A percentile compares a stretch with the other conserved stretches of the same genome.
Conservation (phyloP, 2,329 filamentous ascomycete genomes). For the Diaporthe nobilis region DNA sequence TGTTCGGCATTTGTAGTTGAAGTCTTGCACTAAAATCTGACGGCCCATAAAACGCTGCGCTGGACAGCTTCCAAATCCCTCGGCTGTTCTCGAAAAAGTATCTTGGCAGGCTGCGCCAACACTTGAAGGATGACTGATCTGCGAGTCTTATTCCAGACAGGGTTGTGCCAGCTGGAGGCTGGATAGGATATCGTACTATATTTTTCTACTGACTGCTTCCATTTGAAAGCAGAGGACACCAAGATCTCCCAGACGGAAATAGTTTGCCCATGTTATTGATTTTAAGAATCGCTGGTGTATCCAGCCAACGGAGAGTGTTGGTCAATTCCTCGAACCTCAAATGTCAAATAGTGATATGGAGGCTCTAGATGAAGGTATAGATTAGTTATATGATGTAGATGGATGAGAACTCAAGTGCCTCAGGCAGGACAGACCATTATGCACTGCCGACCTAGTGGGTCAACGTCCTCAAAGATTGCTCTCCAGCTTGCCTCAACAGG, state of each 20-base stretch:
- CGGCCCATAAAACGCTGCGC: neutral
- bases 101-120: conserved; percentile 1
- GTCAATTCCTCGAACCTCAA: neutral
- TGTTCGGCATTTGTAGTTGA: neutral
- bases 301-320: no score
- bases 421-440: neutral
- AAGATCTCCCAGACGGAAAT: neutral
- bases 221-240: neutral
- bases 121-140: neutral
- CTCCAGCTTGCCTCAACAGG: neutral
- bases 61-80: neutral
- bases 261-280: no score
- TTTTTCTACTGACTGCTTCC: neutral
- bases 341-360: no score
- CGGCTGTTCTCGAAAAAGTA: neutral
- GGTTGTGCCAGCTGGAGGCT: neutral
- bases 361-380: neutral
- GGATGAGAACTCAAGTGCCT: neutral
- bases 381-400: neutral
- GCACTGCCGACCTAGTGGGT: conserved; percentile 3
- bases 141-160: neutral
- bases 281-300: no score
- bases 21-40: conserved; percentile 14
- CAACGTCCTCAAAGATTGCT: neutral
- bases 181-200: neutral